Evolutionary conservation across 371 early-diverging fungal species (phyloP), one percentile per base, ranked within the genome.

Genomic region (Smittium culicis): DNA sequence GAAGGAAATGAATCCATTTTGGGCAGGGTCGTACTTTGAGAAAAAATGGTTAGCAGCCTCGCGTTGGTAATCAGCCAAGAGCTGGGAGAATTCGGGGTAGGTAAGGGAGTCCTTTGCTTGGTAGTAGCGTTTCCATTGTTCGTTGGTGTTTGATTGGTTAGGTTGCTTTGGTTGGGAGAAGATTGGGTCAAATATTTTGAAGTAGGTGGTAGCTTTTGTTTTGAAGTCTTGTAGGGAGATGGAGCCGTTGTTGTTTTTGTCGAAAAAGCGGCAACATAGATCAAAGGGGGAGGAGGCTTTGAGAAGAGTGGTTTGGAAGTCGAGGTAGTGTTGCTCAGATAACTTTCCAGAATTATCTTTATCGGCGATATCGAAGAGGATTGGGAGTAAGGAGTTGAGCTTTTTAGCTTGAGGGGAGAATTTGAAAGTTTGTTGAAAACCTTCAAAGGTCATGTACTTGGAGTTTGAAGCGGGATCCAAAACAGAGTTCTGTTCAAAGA

Each of bases 81-180:
- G 30, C 66, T 66, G 57, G 11, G 66, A 57, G 35, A 66, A 66
- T 61, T 66, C 66, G 32, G 5, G 8, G 35, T 66, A 66, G 14
- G 57, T 57, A 2, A 66, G n/a, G 11, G 45, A 2, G 11, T 61
- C 54, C 54, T 54, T 66, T 11, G n/a, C n/a, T 54, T 20, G 20
- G 45, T 32, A 62, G 34, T 62, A 62, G 24, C 32, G 28, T 27
- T 62, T 34, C 63, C 63, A 62, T 8, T 28, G 60, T 8, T 31
- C 31, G 14, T 5, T 31, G 27, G 25, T 31, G 28, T 59, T 31
- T 59, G 31, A 28, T 5, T 8, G 8, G 14, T n/a, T 31, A 11
- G 8, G 16, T 11, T 3, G 24, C 8, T 17, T 27, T 3, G 28
- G 34, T 30, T 17, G 16, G 17, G 3, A 11, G 11, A 24, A 25